Conservation (phyloP, 2,329 filamentous ascomycete genomes). For the Aspergillus sp. region DNA sequence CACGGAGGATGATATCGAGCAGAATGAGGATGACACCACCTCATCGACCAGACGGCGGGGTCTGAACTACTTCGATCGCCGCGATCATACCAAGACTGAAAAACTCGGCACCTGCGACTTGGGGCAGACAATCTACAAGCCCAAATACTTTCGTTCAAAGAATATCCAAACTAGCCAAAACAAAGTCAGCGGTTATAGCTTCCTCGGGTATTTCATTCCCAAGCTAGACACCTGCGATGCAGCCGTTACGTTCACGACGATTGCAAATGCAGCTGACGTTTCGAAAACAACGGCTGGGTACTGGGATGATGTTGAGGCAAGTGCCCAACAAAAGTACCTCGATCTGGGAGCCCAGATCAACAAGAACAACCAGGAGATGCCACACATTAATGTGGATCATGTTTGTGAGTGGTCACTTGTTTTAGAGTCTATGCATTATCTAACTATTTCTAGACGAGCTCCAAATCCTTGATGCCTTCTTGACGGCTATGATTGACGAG, state of each 20-base stretch:
- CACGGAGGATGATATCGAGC: neutral
- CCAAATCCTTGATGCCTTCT: constrained; percentile 1
- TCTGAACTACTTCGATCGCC: neutral
- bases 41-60: neutral
- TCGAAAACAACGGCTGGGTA: neutral
- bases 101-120: neutral
- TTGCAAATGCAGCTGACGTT: neutral
- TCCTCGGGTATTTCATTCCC: constrained; percentile 1
- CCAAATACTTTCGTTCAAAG: neutral
- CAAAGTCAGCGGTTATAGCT: neutral
- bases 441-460: neutral
- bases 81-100: neutral
- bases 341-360: neutral
- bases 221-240: neutral
- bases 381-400: constrained; percentile 8
- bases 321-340: neutral
- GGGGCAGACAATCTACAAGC: neutral
- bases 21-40: neutral
- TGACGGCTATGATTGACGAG: neutral
- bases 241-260: neutral
- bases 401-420: neutral
- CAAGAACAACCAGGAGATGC: neutral
- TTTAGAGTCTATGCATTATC: neutral
- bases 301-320: neutral
- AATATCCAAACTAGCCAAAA: neutral